Evolutionary conservation across 2,329 filamentous ascomycete genomes (phyloP).

Genomic region (Trichoderma cornu-damae): DNA sequence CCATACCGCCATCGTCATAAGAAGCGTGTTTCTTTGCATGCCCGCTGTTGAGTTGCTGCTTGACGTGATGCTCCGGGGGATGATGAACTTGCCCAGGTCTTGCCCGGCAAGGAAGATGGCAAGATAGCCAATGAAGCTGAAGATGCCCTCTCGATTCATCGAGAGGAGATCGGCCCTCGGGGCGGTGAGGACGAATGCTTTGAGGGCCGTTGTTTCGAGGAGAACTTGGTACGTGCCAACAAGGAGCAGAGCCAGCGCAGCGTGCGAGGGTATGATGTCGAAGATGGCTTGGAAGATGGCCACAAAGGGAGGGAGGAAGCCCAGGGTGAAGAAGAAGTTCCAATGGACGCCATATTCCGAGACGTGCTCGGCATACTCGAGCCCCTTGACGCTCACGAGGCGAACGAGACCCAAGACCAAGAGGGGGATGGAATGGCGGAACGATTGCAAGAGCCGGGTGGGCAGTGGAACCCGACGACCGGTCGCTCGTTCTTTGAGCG

Average conservation of each 20-base stretch:
- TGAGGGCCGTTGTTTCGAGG: constrained; percentile 72
- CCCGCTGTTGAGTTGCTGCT: constrained; percentile 39
- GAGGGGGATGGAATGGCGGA: constrained; percentile 78
- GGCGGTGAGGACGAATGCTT: constrained; percentile 75
- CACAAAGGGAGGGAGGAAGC: constrained; percentile 80
- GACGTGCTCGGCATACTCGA: constrained; percentile 96
- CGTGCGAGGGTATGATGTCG: constrained; percentile 67
- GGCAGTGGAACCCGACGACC: constrained; percentile 46
- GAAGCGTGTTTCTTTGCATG: constrained; percentile 51
- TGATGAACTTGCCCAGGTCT: constrained; percentile 71
- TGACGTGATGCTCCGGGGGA: constrained; percentile 54
- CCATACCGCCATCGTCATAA: constrained; percentile 61
- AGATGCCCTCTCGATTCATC: constrained; percentile 92
- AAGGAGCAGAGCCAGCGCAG: constrained; percentile 65
- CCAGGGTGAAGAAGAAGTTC: constrained; percentile 99
- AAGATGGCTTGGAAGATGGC: constrained; percentile 74
- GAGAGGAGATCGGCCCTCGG: constrained; percentile 74
- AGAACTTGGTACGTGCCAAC: constrained; percentile 66
- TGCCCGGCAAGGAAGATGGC: constrained; percentile 92
- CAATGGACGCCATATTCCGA: constrained; percentile 97
- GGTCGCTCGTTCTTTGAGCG: constrained; percentile 63
- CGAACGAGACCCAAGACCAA: constrained; percentile 74
- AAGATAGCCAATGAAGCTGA: constrained; percentile 88
- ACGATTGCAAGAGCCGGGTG: constrained; percentile 58
- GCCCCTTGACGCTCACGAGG: constrained; percentile 81